phyloP scores from a whole-genome alignment of 1,284 basidiomycete genomes.

The Coniferiporia weirii region DNA sequence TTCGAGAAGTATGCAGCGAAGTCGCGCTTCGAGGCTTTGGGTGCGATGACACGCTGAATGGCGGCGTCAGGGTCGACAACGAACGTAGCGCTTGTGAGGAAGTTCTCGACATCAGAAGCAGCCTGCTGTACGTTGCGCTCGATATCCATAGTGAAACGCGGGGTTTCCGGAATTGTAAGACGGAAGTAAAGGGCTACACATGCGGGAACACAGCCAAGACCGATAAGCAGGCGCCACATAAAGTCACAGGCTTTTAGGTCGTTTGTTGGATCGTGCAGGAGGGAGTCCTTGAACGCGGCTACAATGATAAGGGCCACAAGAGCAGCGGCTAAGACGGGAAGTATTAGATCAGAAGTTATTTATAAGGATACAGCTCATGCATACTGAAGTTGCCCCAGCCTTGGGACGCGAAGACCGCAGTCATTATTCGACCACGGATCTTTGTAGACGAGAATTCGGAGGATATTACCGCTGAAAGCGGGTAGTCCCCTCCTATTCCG shows the following conservation, averaged over 20 bases:
- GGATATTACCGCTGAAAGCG: conserved; percentile 44
- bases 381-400: conserved; percentile 50
- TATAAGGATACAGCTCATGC: conserved; percentile 15
- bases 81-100: conserved; percentile 38
- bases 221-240: conserved; percentile 29
- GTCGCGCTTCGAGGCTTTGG: conserved; percentile 42
- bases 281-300: conserved; percentile 48
- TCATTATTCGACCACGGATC: conserved; percentile 52
- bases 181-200: conserved; percentile 71
- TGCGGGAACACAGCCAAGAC: conserved; percentile 60
- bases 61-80: conserved; percentile 38
- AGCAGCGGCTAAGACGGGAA: conserved; percentile 34
- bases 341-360: background rate
- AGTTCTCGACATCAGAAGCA: conserved; percentile 45
- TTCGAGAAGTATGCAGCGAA: conserved; percentile 42
- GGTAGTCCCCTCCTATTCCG: conserved; percentile 58
- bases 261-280: conserved; percentile 34
- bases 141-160: conserved; percentile 88
- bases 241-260: conserved; percentile 33
- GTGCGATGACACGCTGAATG: conserved; percentile 40
- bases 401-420: conserved; percentile 50
- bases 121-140: conserved; percentile 68
- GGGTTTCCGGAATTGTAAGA: conserved; percentile 72
- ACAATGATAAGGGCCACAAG: conserved; percentile 55
- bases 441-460: conserved; percentile 61